Conservation (phyloP, 805 yeast genomes). For the Brettanomyces custersianus region DNA sequence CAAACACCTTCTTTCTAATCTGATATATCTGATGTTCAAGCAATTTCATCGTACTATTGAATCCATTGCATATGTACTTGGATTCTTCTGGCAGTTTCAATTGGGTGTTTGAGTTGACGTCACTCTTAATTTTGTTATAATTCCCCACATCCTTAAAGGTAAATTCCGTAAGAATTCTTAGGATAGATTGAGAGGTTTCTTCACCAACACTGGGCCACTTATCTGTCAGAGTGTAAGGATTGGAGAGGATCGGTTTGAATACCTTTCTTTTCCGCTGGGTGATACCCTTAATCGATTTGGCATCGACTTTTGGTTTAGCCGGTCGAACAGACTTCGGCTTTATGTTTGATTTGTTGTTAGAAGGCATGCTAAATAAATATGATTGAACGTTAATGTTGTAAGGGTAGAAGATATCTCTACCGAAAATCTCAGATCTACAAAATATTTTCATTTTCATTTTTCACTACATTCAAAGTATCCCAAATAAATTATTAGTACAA, state of each 20-base stretch:
- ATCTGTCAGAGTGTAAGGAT: constrained; percentile 43
- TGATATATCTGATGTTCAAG: constrained; percentile 35
- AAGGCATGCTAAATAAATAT: too few species aligned
- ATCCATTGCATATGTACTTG: constrained; percentile 33
- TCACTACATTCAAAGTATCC: too few species aligned
- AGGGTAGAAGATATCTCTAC: too few species aligned
- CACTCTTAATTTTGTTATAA: constrained; percentile 16
- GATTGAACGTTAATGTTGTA: too few species aligned
- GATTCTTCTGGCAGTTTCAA: constrained; percentile 20
- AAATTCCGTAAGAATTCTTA: constrained; percentile 15
- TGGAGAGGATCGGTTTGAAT: constrained; percentile 55
- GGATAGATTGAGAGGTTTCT: constrained; percentile 20
- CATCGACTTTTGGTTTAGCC: not conserved
- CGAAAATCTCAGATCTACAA: too few species aligned
- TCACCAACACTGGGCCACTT: constrained; percentile 34
- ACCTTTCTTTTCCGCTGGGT: constrained; percentile 39
- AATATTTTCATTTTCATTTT: not conserved
- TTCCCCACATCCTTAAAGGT: constrained; percentile 7
- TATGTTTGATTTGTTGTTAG: too few species aligned
- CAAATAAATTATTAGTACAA: too few species aligned
- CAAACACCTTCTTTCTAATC: constrained; percentile 8
- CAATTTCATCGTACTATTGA: constrained; percentile 42
- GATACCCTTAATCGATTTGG: not conserved
- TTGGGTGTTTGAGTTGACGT: constrained; percentile 11
- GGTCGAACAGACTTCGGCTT: too few species aligned